A percentile compares a stretch with the other conserved stretches of the same genome.
Conservation (phyloP, 306 rosid species). For the Geum urbanum region DNA sequence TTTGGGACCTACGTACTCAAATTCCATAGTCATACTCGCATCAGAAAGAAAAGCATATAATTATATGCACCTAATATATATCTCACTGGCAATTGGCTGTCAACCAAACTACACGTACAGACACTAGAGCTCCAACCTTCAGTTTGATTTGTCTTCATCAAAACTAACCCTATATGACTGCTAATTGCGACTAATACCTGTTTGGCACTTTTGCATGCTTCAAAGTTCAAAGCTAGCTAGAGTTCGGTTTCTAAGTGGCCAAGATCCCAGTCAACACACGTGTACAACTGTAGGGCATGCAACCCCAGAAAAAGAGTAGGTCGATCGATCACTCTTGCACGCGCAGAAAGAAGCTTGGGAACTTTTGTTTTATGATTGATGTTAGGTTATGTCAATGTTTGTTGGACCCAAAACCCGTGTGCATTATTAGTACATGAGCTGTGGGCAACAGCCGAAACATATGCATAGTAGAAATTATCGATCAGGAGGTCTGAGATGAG, state of each 20-base stretch:
- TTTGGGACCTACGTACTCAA: slow-evolving; percentile 8
- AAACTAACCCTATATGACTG: neutral
- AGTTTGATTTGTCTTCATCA: neutral
- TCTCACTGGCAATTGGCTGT: slow-evolving; percentile 34
- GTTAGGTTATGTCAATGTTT: too few species aligned
- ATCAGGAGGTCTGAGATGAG: neutral
- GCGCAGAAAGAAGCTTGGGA: slow-evolving; percentile 11
- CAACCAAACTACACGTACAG: neutral
- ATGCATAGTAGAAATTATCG: neutral
- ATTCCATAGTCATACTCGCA: neutral
- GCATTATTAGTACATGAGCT: neutral
- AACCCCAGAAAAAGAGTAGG: slow-evolving; percentile 11
- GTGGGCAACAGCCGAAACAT: neutral
- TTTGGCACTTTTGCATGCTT: neutral
- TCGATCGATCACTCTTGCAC: slow-evolving; percentile 21
- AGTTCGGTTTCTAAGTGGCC: slow-evolving; percentile 23
- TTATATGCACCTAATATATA: neutral
- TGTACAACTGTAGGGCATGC: slow-evolving; percentile 18
- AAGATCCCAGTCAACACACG: slow-evolving; percentile 7
- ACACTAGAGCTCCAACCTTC: neutral
- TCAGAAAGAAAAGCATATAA: slow-evolving; percentile 6
- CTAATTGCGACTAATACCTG: neutral
- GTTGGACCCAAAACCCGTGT: neutral
- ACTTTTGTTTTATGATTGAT: slow-evolving; percentile 9
- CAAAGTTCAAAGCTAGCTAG: neutral